Evolutionary conservation across 345 rosid genomes (phyloP).

Genomic region (Acer campestre): DNA sequence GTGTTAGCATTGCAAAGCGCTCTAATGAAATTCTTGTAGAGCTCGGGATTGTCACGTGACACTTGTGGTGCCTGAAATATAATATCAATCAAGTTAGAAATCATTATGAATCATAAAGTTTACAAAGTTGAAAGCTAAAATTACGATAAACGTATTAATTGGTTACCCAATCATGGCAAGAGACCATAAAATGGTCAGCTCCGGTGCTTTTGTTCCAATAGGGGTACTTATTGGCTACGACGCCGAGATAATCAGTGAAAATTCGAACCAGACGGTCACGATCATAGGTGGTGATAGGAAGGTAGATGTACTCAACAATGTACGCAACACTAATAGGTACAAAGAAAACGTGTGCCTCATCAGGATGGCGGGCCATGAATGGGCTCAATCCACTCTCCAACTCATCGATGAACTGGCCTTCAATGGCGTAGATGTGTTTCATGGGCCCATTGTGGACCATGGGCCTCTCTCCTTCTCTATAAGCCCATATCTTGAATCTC

Average conservation of each 20-base stretch:
- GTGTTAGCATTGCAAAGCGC: constrained; percentile 83
- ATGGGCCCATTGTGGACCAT: constrained; percentile 44
- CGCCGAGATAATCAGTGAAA: constrained; percentile 39
- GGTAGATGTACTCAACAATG: constrained; percentile 32
- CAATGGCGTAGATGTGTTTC: constrained; percentile 45
- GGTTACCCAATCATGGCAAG: constrained; percentile 71
- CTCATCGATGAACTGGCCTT: constrained; percentile 58
- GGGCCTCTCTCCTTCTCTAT: constrained; percentile 50
- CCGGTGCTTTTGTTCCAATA: constrained; percentile 63
- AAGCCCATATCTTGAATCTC: constrained; percentile 56
- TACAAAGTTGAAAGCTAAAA: too few species aligned
- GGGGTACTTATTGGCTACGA: constrained; percentile 45
- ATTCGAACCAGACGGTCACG: constrained; percentile 24
- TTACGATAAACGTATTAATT: too few species aligned
- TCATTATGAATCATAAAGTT: too few species aligned
- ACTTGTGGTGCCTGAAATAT: constrained; percentile 62
- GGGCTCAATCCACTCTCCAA: constrained; percentile 34
- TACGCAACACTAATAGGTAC: constrained; percentile 43
- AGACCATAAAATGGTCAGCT: constrained; percentile 62
- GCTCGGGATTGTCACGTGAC: constrained; percentile 41
- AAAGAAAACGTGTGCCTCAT: constrained; percentile 48
- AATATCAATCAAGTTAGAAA: too few species aligned
- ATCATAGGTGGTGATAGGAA: constrained; percentile 29
- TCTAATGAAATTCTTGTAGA: constrained; percentile 58
- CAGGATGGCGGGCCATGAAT: constrained; percentile 41